Percentiles rank a stretch among this genome's conserved stretches.
These are phyloP conservation scores for Solioccasus polychromus DNA, from an alignment of 768 basidiomycete genomes.

Conservation along the genomic window DNA sequence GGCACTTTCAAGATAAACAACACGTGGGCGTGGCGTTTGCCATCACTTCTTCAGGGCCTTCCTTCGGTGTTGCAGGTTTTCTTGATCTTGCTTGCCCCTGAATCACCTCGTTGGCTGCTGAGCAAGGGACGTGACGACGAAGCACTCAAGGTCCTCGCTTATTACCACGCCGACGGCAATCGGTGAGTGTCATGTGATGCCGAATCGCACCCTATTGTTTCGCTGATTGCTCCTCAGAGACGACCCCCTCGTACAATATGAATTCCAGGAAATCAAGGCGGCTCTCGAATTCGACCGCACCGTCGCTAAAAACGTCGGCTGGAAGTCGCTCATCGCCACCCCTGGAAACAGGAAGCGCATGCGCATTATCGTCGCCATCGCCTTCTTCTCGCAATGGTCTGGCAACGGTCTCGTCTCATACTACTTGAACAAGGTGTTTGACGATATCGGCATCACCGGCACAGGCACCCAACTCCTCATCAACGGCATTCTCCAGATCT, in stretches of 20 bases:
- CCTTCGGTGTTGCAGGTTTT: slow-evolving; percentile 66
- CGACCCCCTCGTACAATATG: slow-evolving; percentile 68
- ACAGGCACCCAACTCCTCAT: slow-evolving; percentile 69
- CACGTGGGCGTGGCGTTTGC: slow-evolving; percentile 83
- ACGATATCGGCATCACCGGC: slow-evolving; percentile 62
- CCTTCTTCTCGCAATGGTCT: slow-evolving; percentile 86
- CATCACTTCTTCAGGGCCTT: slow-evolving; percentile 67
- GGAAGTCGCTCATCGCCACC: slow-evolving; percentile 64
- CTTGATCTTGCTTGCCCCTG: slow-evolving; percentile 70
- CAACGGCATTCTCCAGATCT: slow-evolving; percentile 83
- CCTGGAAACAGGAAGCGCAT: slow-evolving; percentile 75
- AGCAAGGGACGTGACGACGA: slow-evolving; percentile 69
- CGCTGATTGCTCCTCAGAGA: slow-evolving; percentile 31
- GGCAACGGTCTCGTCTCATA: slow-evolving; percentile 83
- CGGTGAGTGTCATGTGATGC: slow-evolving; percentile 38
- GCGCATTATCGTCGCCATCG: slow-evolving; percentile 71
- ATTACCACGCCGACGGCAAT: slow-evolving; percentile 82
- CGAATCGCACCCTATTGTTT: background rate
- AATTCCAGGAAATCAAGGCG: slow-evolving; percentile 79
- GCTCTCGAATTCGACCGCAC: slow-evolving; percentile 67
- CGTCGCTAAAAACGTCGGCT: slow-evolving; percentile 59
- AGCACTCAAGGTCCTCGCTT: slow-evolving; percentile 68
- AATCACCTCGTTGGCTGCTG: slow-evolving; percentile 83
- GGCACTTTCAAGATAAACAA: slow-evolving; percentile 69
- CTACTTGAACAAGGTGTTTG: slow-evolving; percentile 75